Conservation (phyloP, 1,139 yeast genomes). For the Magnusiomyces fungicola region DNA sequence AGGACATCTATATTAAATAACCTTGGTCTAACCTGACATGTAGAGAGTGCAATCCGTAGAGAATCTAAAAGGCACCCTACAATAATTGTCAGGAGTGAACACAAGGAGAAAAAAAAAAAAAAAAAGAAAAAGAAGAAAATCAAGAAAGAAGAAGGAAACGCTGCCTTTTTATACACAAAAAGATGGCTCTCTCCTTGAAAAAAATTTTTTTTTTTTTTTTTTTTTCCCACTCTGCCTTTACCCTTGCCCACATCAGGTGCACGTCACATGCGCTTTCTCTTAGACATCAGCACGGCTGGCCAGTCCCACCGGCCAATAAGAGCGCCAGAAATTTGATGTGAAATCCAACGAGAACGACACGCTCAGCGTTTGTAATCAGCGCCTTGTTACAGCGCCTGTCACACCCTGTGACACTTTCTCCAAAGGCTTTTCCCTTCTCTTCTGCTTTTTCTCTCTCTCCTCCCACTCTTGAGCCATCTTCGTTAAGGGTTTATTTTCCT, state of each 20-base stretch:
- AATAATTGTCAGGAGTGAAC: constrained; percentile 1
- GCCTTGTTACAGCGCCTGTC: no score
- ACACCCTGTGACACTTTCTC: no score
- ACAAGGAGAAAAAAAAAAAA: background rate
- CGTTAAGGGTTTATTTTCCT: background rate
- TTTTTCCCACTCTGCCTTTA: no score
- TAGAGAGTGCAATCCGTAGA: background rate
- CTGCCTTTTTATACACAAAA: background rate
- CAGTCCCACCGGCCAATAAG: no score
- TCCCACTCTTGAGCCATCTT: background rate
- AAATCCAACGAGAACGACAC: no score
- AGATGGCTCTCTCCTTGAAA: no score
- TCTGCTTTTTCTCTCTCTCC: background rate
- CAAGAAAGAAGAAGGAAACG: background rate
- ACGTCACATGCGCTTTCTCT: no score
- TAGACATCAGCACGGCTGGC: no score
- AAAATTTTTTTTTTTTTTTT: no score
- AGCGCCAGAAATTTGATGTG: no score
- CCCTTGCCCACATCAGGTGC: no score
- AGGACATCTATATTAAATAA: background rate
- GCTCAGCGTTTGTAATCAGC: no score
- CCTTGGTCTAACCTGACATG: background rate
- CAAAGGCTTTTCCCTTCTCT: background rate
- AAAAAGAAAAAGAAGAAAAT: background rate
- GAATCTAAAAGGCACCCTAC: background rate